phyloP scores from a whole-genome alignment of 768 basidiomycete genomes.

The Boletus rubroflammeus region DNA sequence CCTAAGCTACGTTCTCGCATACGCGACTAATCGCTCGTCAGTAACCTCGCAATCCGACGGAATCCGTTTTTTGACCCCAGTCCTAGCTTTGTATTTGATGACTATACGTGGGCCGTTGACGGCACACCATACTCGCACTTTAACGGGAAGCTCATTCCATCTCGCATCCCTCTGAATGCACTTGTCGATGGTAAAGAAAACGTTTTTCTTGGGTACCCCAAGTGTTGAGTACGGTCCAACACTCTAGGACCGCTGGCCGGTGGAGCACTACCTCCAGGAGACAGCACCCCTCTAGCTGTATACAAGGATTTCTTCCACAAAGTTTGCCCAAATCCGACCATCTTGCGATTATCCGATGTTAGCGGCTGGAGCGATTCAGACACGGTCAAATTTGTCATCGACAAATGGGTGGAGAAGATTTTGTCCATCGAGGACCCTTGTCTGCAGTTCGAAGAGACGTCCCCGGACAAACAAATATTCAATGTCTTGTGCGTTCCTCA shows the following conservation, averaged over 20 bases:
- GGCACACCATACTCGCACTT: neutral
- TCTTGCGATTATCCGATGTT: neutral
- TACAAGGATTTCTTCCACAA: neutral
- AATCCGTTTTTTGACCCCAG: neutral
- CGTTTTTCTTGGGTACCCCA: neutral
- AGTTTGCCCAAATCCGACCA: neutral
- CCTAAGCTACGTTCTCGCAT: neutral
- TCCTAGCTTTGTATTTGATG: neutral
- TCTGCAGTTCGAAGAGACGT: neutral
- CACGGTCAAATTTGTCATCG: neutral
- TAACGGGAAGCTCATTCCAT: neutral
- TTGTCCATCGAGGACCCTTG: neutral
- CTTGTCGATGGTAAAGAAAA: neutral
- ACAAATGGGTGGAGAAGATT: neutral
- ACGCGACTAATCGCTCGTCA: conserved; percentile 1
- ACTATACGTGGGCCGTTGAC: neutral
- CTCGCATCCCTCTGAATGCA: neutral
- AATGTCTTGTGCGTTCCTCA: neutral
- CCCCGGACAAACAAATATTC: neutral
- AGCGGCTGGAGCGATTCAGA: neutral
- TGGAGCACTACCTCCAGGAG: neutral
- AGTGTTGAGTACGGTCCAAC: neutral
- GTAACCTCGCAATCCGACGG: neutral
- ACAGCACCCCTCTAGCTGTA: neutral
- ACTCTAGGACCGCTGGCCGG: neutral